Percentiles rank a stretch among this genome's conserved stretches.
Evolutionary conservation across 2,329 filamentous ascomycete species (phyloP).

Genomic region (Sclerotinia subarctica): DNA sequence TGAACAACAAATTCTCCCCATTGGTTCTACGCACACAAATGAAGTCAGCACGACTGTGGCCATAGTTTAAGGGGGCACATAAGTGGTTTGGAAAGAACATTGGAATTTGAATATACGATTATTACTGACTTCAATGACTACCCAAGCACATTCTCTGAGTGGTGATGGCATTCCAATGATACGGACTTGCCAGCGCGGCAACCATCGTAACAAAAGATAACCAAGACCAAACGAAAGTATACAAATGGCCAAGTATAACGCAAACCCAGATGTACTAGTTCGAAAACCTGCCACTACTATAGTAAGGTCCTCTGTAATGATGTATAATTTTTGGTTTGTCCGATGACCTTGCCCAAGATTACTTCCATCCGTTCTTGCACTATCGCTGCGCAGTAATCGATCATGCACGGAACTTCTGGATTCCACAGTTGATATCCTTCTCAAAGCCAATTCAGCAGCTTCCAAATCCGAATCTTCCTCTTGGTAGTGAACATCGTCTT

Average conservation of each 20-base stretch:
- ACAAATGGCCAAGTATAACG: conserved; percentile 68
- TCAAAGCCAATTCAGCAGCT: conserved; percentile 41
- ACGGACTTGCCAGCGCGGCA: conserved; percentile 80
- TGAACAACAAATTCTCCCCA: conserved; percentile 91
- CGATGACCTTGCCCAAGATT: conserved; percentile 58
- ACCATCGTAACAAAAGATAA: conserved; percentile 84
- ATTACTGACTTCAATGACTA: conserved; percentile 73
- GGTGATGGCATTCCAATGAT: conserved; percentile 67
- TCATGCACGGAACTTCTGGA: conserved; percentile 56
- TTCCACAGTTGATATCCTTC: conserved; percentile 60
- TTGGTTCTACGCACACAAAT: conserved; percentile 63
- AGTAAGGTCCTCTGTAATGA: conserved; percentile 88
- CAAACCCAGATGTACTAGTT: conserved; percentile 68
- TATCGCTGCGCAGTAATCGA: conserved; percentile 69
- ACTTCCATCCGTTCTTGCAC: conserved; percentile 65
- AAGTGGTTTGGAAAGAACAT: not conserved
- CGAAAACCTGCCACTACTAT: conserved; percentile 90
- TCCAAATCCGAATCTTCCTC: conserved; percentile 39
- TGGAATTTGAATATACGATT: conserved; percentile 13
- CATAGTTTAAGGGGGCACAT: conserved; percentile 7
- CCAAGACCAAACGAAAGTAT: conserved; percentile 69
- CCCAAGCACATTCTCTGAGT: conserved; percentile 78
- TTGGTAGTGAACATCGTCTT: conserved; percentile 38
- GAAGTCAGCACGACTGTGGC: conserved; percentile 34
- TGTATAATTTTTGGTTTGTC: conserved; percentile 85